phyloP scores from a whole-genome alignment of 2,329 filamentous ascomycete species.

The Penicillium sp. region DNA sequence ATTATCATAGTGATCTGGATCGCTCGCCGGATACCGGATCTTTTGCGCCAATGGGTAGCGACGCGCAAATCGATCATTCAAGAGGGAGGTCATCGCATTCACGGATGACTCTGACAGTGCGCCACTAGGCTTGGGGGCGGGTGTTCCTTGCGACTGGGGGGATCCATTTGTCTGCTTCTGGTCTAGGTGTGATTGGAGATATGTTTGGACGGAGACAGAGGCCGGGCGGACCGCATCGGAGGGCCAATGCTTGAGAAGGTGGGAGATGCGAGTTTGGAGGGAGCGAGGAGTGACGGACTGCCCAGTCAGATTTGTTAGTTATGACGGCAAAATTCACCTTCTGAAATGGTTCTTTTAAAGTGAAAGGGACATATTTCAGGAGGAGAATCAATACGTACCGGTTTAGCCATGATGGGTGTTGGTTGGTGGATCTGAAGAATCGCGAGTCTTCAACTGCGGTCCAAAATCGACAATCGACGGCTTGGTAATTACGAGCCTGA shows the following conservation, averaged over 20 bases:
- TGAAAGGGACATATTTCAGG: too few species aligned
- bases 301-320: not conserved
- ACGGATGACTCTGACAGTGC: conserved; percentile 44
- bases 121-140: conserved; percentile 20
- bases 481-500: conserved; percentile 16
- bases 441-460: not conserved
- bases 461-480: not conserved
- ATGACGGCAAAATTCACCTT: too few species aligned
- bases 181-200: conserved; percentile 40
- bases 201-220: conserved; percentile 50
- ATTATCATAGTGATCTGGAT: conserved; percentile 57
- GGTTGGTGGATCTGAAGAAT: not conserved
- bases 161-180: conserved; percentile 8
- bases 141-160: conserved; percentile 12
- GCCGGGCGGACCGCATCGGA: conserved; percentile 49
- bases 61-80: conserved; percentile 62
- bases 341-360: too few species aligned
- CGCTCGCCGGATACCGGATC: conserved; percentile 55
- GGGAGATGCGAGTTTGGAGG: conserved; percentile 42
- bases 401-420: not conserved
- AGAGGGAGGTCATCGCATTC: conserved; percentile 63
- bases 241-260: conserved; percentile 51
- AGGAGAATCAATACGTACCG: too few species aligned
- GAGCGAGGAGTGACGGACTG: conserved; percentile 33
- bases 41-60: conserved; percentile 53